Evolutionary conservation across 2,329 filamentous ascomycete species (phyloP).

Genomic region (Colletotrichum sojae): DNA sequence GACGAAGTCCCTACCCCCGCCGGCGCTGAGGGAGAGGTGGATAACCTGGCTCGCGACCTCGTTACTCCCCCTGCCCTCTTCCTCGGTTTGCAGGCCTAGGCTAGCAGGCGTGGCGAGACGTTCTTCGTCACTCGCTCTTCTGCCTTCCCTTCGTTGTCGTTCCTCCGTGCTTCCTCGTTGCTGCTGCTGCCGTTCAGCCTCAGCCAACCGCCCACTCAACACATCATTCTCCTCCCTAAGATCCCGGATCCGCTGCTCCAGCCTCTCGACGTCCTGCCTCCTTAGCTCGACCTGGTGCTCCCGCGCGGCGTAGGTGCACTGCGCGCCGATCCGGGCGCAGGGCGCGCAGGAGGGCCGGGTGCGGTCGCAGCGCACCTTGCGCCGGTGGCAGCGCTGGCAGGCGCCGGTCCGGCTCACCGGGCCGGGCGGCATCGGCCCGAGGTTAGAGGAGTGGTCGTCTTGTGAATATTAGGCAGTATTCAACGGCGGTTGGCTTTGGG

Average conservation of each 20-base stretch:
- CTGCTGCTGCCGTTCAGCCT: conserved; percentile 18
- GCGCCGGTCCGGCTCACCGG: conserved; percentile 44
- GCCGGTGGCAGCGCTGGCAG: conserved; percentile 57
- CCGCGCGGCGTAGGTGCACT: conserved; percentile 53
- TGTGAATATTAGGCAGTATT: too few species aligned
- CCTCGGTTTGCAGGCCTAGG: too few species aligned
- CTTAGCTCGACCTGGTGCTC: conserved; percentile 47
- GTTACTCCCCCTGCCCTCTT: conserved; percentile 29
- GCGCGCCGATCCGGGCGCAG: conserved; percentile 51
- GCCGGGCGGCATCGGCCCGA: conserved; percentile 13
- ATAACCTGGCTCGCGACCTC: conserved; percentile 58
- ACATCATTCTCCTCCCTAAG: conserved; percentile 49
- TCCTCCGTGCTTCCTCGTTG: too few species aligned
- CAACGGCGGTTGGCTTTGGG: background rate
- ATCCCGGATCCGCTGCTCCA: conserved; percentile 52
- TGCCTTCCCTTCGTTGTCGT: conserved; percentile 12
- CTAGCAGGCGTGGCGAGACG: too few species aligned
- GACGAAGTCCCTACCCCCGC: conserved; percentile 58
- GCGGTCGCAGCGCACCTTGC: conserved; percentile 59
- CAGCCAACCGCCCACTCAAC: conserved; percentile 42
- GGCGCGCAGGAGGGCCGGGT: conserved; percentile 52
- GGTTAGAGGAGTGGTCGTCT: background rate
- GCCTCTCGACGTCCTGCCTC: conserved; percentile 50
- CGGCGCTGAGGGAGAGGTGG: conserved; percentile 57
- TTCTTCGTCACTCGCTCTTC: too few species aligned